These are phyloP conservation scores for Taphrina wiesneri DNA, from an alignment of 1,139 yeast species.

Conservation along the genomic window DNA sequence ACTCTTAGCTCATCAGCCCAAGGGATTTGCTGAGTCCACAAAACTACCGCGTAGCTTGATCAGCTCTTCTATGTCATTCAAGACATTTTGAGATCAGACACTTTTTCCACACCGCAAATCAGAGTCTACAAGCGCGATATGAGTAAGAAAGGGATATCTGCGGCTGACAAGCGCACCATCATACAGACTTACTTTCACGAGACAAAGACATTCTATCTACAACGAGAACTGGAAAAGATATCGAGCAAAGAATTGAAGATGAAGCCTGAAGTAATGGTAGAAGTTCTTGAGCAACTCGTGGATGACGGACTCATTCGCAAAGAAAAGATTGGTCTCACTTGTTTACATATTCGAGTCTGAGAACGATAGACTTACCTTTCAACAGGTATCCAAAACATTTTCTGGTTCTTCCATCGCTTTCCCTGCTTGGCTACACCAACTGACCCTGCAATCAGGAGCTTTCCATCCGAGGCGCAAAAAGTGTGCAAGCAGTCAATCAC, in stretches of 20 bases:
- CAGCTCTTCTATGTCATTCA: too few species aligned
- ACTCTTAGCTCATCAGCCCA: too few species aligned
- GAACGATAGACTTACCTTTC: too few species aligned
- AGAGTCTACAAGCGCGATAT: neutral
- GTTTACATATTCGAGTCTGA: too few species aligned
- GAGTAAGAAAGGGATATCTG: constrained; percentile 32
- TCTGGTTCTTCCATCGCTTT: neutral
- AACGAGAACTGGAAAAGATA: constrained; percentile 34
- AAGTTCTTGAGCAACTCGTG: constrained; percentile 33
- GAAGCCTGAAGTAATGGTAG: constrained; percentile 32
- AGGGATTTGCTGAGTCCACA: too few species aligned
- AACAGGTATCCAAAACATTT: constrained; percentile 10
- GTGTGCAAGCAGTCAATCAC: neutral
- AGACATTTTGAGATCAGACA: neutral
- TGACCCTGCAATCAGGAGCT: neutral
- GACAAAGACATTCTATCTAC: constrained; percentile 17
- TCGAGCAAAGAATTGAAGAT: constrained; percentile 30
- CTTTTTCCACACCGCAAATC: neutral
- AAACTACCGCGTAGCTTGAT: too few species aligned
- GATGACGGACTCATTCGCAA: constrained; percentile 36
- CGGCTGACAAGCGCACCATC: constrained; percentile 33
- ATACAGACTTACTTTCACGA: constrained; percentile 30
- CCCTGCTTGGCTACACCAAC: neutral
- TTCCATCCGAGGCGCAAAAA: constrained; percentile 21
- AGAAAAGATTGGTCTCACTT: constrained; percentile 35